These are phyloP conservation scores for Linaria vulgaris DNA, from an alignment of 257 asterid species.

Conservation along the genomic window DNA sequence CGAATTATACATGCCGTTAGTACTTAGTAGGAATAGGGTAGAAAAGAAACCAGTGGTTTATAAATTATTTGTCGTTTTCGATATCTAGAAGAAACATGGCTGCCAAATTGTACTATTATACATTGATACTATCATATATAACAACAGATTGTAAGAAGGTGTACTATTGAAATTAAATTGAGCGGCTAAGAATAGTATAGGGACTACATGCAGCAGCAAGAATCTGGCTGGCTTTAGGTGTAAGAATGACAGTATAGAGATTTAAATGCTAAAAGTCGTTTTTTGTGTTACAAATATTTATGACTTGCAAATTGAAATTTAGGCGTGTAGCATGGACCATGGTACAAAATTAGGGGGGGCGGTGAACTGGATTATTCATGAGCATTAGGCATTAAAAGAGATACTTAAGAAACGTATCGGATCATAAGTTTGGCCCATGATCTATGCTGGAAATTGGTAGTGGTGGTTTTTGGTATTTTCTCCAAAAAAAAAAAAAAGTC, in stretches of 20 bases:
- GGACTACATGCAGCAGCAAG: conserved; percentile 22
- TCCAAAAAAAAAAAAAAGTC: too few species aligned
- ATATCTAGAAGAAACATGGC: conserved; percentile 25
- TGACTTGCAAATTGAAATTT: not conserved
- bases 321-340: too few species aligned
- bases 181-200: conserved; percentile 26
- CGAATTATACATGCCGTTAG: not conserved
- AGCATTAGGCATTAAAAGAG: too few species aligned
- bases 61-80: not conserved
- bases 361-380: too few species aligned
- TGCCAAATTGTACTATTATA: conserved; percentile 15
- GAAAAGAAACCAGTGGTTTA: not conserved
- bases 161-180: conserved; percentile 12
- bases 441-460: too few species aligned
- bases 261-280: conserved; percentile 29
- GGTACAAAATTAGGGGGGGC: too few species aligned
- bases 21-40: too few species aligned
- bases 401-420: too few species aligned
- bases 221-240: conserved; percentile 6
- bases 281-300: not conserved
- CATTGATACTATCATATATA: conserved; percentile 1
- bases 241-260: conserved; percentile 1
- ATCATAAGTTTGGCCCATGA: too few species aligned
- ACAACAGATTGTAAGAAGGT: conserved; percentile 13
- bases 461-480: too few species aligned